Base-by-base conservation (phyloP, 1,284 basidiomycete genomes). In the Bondarzewia mesenterica region DNA sequence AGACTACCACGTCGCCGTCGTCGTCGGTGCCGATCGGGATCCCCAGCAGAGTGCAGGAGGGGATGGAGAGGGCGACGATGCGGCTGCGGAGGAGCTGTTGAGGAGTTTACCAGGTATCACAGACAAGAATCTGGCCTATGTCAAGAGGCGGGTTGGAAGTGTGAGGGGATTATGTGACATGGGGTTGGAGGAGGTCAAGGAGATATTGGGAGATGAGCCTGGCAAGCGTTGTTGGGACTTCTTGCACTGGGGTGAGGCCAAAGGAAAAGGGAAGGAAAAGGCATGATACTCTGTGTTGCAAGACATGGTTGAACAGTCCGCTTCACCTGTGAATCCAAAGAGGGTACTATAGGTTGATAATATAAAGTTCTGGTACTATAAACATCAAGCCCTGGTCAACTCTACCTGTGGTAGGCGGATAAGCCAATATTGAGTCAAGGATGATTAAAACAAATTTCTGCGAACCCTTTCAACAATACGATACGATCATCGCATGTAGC, bases 61-160 rank as follows among this genome's bases (percentile, higher is more conserved):
- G 42, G 89, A 91, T 57, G 69, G 76, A 18, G 38, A 18, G 16
- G 69, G 76, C 3, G 38, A 18, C 5, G 21, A 40, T 22, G 22
- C 20, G 3, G 76, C 78, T 0, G 85, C 89, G 1, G 86, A 89
- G 56, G 89, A 93, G 54, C 66, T 93, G 15, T 57, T 93, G 48
- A 70, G 85, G 15, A 71, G 73, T 39, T 67, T 93, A 42, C 89
- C 89, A 0, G 91, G 93, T 0, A 78, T 96, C 42, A 86, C 78
- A 2, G 79, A 79, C 40, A 92, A 93, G 71, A 96, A 95, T 60
- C 78, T 86, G 50, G 82, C 87, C 55, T 85, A 89, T 64, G 82
- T 98, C 47, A 89, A 89, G 85, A 78, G 74, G 54, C 83, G 81
- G 57, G 85, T 94, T 8, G 69, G 72, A 50, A 91, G 80, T 60